Evolutionary conservation across 1,139 yeast species (phyloP), one percentile per base, ranked within the genome.

Genomic region (Candida glucosophila): DNA sequence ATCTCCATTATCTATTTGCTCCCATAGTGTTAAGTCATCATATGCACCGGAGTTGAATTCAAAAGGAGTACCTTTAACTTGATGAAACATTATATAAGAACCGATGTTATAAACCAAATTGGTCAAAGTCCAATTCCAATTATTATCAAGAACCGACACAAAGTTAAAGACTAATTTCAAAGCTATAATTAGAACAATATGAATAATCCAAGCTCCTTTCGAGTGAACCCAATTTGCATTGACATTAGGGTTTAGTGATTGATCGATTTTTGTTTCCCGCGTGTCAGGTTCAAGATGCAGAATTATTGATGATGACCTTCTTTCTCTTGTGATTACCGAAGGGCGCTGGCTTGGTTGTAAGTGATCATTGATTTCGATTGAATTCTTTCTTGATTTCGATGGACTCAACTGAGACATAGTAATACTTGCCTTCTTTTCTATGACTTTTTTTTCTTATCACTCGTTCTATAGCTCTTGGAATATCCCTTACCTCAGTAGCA

Each of bases 11-110:
- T 90, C 96, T 37, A 90, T 79, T 55, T 90, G 98, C 55, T 90
- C 98, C 98, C 98, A 90, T 96, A 90, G 83, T 15, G 96, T 90
- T 43, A 90, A 67, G 47, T 85, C 79, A 51, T 90, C 98, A 53
- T 81, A 90, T 0, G 97, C 97, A 22, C 98, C 98, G 20, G 85
- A 79, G 49, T 88, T 90, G 59, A 88, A 86, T 41, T 90, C 98
- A 52, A 90, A 90, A 1, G 98, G 98, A 3, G 94, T 85, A 17
- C 98, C 98, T 46, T 88, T 90, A 26, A 90, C 85, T 50, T 83
- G 81, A 53, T 90, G 98, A 52, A 90, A 90, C 97, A 90, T 90
- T 39, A 90, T 74, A 49, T 86, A 88, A 3, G 93, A 79, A 3
- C 97, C 97, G 37, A 82, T 72, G 32, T 82, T 90, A 49, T 90